Evolutionary conservation across 768 basidiomycete species (phyloP), one percentile per base, ranked within the genome.

Genomic region (Lentinula guzmanii): DNA sequence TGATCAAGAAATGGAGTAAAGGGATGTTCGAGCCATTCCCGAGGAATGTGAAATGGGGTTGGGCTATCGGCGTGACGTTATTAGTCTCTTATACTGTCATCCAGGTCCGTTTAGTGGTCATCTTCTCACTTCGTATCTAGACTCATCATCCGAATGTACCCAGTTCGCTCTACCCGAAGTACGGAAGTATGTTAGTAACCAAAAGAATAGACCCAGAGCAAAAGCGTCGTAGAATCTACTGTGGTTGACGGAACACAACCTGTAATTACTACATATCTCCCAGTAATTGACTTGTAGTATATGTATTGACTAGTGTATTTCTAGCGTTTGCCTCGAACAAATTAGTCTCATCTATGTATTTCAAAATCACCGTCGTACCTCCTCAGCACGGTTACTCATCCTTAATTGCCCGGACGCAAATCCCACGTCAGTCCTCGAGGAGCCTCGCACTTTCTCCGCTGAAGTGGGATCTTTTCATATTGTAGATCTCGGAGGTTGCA

Each of bases 1-100:
- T 86, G 46, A 92, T 94, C 58, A 73, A 79, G 66, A 94, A 94
- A 76, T 94, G 91, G 91, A 85, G 89, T 65, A 76, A 83, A 66
- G 89, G 87, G 10, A 82, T 85, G 70, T 93, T 86, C 68, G 82
- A 77, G 65, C 86, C 90, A 24, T 71, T 91, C 13, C 92, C 92
- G 13, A 64, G 65, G 55, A 63, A 67, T 58, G 87, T 93, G 63
- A 84, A 81, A 73, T 80, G 80, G 78, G 86, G 85, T 10, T 91
- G 89, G 87, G 69, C 74, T n/a, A 65, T 84, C 11, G 89, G 84
- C 31, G 80, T 74, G 21, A 68, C 69, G n/a, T 68, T 89, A 51
- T 74, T 93, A 62, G 75, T 87, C 16, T 68, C 89, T 57, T 93
- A 93, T 77, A 90, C 91, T 15, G 73, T 76, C 13, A 70, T 87